These are phyloP conservation scores for Ogataea salicorniae DNA, from an alignment of 805 yeast species.

Conservation along the genomic window DNA sequence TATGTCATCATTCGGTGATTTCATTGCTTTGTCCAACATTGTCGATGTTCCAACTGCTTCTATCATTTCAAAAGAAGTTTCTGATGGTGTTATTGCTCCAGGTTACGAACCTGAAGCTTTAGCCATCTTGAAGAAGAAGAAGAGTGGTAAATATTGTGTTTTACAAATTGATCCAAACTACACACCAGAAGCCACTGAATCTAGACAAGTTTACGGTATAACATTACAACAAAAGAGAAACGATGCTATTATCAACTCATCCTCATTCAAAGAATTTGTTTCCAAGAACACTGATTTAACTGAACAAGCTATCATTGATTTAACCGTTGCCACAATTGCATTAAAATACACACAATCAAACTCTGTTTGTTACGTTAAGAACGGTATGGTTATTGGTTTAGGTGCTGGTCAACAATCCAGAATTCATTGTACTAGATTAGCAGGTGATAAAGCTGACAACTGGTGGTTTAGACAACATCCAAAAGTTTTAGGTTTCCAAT, in stretches of 20 bases:
- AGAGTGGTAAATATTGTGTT: constrained; percentile 95
- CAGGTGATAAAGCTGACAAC: constrained; percentile 99
- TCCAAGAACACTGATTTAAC: constrained; percentile 82
- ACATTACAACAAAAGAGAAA: constrained; percentile 95
- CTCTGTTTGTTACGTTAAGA: constrained; percentile 97
- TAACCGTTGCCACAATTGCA: constrained; percentile 96
- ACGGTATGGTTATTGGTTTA: constrained; percentile 98
- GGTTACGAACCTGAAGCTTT: constrained; percentile 92
- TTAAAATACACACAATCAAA: constrained; percentile 97
- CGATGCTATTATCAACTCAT: constrained; percentile 89
- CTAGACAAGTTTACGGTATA: constrained; percentile 95
- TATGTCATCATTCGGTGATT: constrained; percentile 99
- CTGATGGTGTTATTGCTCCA: constrained; percentile 99
- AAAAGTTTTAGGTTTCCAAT: constrained; percentile 81
- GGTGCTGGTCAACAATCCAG: constrained; percentile 99
- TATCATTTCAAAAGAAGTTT: constrained; percentile 94
- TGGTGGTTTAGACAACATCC: constrained; percentile 99
- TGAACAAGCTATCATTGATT: constrained; percentile 88
- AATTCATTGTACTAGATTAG: constrained; percentile 98
- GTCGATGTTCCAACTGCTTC: constrained; percentile 96
- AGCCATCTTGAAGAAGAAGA: constrained; percentile 82
- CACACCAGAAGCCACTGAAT: constrained; percentile 74
- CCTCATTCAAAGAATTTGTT: constrained; percentile 87
- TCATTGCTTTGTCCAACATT: constrained; percentile 93
- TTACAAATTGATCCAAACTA: constrained; percentile 94